Base-by-base conservation (phyloP, 441 rosid species). In the Pelargonium cotyledonis region DNA sequence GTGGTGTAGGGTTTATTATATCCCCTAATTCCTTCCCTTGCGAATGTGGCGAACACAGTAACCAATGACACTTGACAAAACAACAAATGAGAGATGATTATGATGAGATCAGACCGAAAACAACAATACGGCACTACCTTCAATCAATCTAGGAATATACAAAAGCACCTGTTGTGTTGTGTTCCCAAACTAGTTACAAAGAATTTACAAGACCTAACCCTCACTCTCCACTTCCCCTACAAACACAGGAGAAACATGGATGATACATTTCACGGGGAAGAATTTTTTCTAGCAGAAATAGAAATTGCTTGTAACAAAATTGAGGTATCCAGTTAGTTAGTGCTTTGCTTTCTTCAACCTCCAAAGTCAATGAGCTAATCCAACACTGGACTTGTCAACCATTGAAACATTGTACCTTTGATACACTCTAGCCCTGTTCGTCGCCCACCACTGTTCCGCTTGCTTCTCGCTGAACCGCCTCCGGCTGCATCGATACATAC, bases 381-480 rank as follows among this genome's bases (percentile, higher is more conserved):
- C 96, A 9, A 80, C 77, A 68, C 83, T 85, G 16, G 91, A 81
- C 81, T 84, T 94, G 80, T 91, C 96, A 38, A 84, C 71, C 79
- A 70, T 76, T 49, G 89, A 88, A 15, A 91, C 96, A 21, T 91
- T 91, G 89, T 94, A 89, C 49, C 77, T 88, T 77, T 89, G 89
- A 5, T 89, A 87, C 44, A 94, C 96, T 78, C 97, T 83, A 68
- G 84, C 87, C 69, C 95, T 83, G 82, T 94, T 94, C 77, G 88
- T 91, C 61, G 96, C 87, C 98, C 98, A 94, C 98, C 98, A 89
- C 70, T 84, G 86, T 72, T 91, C 98, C 0, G 98, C 97, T 81
- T 94, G 91, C 73, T 89, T 88, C 86, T 94, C 98, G 61, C 89
- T 89, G 78, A 94, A 89, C 69, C 88, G 82, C 83, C 85, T 91